Base-by-base conservation (phyloP, 2,329 filamentous ascomycete species). In the Pestalotiopsis sp. region DNA sequence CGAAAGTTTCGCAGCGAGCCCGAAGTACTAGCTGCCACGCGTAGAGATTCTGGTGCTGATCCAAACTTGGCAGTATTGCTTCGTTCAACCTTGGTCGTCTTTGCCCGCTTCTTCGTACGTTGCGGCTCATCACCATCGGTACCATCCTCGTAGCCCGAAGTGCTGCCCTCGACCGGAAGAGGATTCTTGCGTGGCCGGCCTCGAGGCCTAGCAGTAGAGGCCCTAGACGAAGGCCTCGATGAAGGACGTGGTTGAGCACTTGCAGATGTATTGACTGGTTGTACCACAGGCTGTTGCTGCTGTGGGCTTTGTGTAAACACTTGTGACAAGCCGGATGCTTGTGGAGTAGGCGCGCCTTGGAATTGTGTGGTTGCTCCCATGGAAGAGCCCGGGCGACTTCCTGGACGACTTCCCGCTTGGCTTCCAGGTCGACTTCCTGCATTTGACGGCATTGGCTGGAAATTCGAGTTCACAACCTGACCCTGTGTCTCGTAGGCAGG, bases 21-120 rank as follows among this genome's bases (percentile, higher is more conserved):
- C 59, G 95, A 92, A 17, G 93, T 97, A 77, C 94, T 97, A 61
- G 95, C 95, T 70, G 93, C 91, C n/a, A 97, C 94, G 63, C 95
- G 89, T 31, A 98, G 84, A 3, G 93, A 97, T 63, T 96, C 94
- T 11, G 90, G 88, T 38, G 90, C 90, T 52, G 88, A 86, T 65
- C 91, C 92, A 74, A 98, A 92, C 25, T 88, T 89, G 70, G 86
- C 88, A 73, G 89, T 91, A 64, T 91, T 90, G n/a, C 90, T 90
- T 82, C 90, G 91, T 71, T 92, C 89, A 13, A 91, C 88, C 76
- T 91, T 88, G 23, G 90, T 93, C 27, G 92, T 88, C 76, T 93
- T 96, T 41, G 91, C 94, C 75, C 95, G 88, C 81, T 97, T 98
- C 75, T 90, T 92, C 71, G 86, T 83, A 31, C 85, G 85, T 2